A percentile compares a stretch with the other conserved stretches of the same genome.
phyloP scores from a whole-genome alignment of 83 land plant genomes.

The Diphasiastrum complanatum region DNA sequence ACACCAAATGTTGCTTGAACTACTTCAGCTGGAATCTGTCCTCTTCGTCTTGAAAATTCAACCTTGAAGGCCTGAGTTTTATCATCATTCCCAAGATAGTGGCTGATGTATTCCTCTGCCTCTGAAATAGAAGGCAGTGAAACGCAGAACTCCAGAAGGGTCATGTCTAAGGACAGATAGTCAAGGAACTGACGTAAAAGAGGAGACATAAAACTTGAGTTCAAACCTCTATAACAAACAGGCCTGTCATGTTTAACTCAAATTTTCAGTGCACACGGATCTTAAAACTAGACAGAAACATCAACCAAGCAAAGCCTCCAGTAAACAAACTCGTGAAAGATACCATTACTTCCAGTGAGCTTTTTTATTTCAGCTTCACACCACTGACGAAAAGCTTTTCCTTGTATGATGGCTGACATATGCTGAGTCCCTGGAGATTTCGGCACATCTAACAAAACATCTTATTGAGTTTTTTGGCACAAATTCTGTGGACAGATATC shows the following conservation, averaged over 20 bases:
- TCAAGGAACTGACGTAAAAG: neutral
- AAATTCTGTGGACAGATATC: neutral
- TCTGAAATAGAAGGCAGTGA: constrained; percentile 30
- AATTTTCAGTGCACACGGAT: neutral
- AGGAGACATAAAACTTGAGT: too few species aligned
- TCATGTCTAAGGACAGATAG: constrained; percentile 20
- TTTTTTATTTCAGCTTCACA: constrained; percentile 34
- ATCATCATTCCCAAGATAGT: constrained; percentile 21
- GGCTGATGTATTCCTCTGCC: constrained; percentile 33
- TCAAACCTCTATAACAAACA: too few species aligned
- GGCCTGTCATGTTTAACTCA: too few species aligned
- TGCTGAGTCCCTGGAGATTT: neutral
- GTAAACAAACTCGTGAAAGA: neutral
- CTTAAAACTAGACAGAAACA: neutral
- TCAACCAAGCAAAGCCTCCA: neutral
- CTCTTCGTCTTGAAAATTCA: constrained; percentile 33
- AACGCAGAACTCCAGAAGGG: constrained; percentile 34
- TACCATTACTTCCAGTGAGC: constrained; percentile 36
- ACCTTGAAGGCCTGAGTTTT: constrained; percentile 23
- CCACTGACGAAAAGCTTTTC: constrained; percentile 37
- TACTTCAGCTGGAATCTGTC: constrained; percentile 14
- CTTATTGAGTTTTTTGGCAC: neutral
- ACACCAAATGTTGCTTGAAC: constrained; percentile 13
- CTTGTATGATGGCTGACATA: constrained; percentile 11
- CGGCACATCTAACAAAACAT: neutral